These are phyloP conservation scores for Ceratocystis ficicola DNA, from an alignment of 2,329 filamentous ascomycete genomes.

Conservation along the genomic window DNA sequence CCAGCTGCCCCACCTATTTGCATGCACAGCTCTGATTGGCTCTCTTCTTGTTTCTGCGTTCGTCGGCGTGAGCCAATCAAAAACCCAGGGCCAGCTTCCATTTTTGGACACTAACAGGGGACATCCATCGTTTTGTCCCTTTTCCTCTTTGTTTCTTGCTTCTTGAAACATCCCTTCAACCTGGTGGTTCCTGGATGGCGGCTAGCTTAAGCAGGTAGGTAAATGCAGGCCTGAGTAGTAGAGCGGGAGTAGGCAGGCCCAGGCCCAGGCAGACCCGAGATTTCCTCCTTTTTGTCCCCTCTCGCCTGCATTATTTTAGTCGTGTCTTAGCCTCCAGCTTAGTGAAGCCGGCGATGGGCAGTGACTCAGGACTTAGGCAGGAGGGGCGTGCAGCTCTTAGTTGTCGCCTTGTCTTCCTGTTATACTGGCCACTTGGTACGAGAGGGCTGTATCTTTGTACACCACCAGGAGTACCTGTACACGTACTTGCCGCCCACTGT, in stretches of 20 bases:
- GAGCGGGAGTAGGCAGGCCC: background rate
- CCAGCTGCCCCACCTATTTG: background rate
- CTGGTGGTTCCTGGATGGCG: constrained; percentile 2
- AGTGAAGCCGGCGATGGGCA: background rate
- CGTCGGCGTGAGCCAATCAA: constrained; percentile 13
- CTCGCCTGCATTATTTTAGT: background rate
- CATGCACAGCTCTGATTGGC: background rate
- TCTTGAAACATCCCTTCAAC: constrained; percentile 5
- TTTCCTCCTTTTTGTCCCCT: background rate
- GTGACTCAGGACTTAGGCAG: background rate
- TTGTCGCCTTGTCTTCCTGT: too few relatives aligned
- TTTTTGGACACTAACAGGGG: constrained; percentile 16
- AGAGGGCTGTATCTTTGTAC: background rate
- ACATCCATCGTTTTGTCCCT: background rate
- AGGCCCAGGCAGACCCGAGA: background rate
- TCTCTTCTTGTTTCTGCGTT: background rate
- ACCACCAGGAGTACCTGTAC: background rate
- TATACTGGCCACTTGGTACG: too few relatives aligned
- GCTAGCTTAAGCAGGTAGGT: background rate
- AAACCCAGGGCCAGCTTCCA: constrained; percentile 8
- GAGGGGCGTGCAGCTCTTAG: too few relatives aligned
- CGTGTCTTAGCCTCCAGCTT: background rate
- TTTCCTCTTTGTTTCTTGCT: background rate
- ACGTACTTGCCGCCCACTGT: background rate
- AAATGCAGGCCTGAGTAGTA: background rate